Conservation (phyloP, 1,284 basidiomycete species). For the Volvariella volvacea region DNA sequence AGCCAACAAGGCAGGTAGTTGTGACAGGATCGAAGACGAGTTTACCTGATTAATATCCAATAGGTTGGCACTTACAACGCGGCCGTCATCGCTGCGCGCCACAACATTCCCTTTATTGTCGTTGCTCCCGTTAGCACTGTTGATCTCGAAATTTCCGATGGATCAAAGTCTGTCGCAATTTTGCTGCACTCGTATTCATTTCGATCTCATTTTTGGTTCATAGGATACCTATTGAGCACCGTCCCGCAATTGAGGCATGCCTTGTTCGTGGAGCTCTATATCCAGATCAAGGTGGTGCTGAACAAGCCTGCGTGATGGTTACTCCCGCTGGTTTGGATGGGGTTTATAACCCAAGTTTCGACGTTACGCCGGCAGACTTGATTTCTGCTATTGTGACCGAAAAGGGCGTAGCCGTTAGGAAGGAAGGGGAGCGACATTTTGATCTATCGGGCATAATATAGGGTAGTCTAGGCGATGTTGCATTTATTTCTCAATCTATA, state of each 20-base stretch:
- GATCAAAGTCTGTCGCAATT: constrained; percentile 50
- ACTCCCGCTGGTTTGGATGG: constrained; percentile 60
- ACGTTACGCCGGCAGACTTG: constrained; percentile 84
- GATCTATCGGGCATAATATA: constrained; percentile 50
- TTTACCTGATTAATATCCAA: constrained; percentile 9
- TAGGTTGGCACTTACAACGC: constrained; percentile 90
- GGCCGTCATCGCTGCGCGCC: constrained; percentile 79
- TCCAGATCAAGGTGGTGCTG: constrained; percentile 39
- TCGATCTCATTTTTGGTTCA: neutral
- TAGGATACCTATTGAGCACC: constrained; percentile 89
- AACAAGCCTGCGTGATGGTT: constrained; percentile 67
- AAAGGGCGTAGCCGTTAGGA: constrained; percentile 74
- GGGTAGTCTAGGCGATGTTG: too few species aligned
- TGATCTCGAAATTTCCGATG: constrained; percentile 73
- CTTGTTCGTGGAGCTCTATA: constrained; percentile 75
- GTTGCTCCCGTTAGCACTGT: constrained; percentile 87
- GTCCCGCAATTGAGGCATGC: constrained; percentile 81
- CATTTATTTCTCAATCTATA: neutral
- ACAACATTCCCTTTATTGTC: constrained; percentile 84
- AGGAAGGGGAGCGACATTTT: constrained; percentile 41
- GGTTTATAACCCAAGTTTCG: constrained; percentile 90
- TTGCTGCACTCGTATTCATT: neutral
- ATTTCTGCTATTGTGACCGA: constrained; percentile 86
- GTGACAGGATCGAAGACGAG: neutral
- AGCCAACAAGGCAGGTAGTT: constrained; percentile 72